Conservation (phyloP, 2,329 filamentous ascomycete species). For the Calonectria hawksworthii region DNA sequence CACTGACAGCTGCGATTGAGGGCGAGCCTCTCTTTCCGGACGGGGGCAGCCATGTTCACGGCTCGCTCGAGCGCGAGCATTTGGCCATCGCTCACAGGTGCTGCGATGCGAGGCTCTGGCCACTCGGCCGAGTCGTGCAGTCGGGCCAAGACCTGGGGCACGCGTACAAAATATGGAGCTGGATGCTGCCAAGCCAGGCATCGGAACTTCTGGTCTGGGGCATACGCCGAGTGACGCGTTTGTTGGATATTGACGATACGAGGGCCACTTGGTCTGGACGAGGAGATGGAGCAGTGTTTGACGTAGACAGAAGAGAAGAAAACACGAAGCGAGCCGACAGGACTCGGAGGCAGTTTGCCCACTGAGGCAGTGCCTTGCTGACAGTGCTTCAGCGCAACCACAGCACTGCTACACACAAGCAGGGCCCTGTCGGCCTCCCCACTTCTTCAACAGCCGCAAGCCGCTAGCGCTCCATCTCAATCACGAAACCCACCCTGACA, state of each 20-base stretch:
- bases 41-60: background rate
- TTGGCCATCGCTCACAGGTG: background rate
- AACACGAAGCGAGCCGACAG: background rate
- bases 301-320: background rate
- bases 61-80: slow-evolving; percentile 4
- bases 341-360: background rate
- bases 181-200: background rate
- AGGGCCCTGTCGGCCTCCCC: background rate
- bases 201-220: background rate
- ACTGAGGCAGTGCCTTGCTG: slow-evolving; percentile 24
- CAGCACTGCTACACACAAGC: background rate
- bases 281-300: background rate
- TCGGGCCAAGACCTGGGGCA: background rate
- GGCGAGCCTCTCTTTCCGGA: background rate
- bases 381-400: background rate
- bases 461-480: background rate
- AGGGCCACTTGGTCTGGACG: background rate
- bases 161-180: slow-evolving; percentile 11
- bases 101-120: background rate
- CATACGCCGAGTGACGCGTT: slow-evolving; percentile 9
- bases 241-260: background rate
- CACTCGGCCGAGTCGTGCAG: background rate
- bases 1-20: background rate
- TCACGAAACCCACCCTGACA: background rate
- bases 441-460: slow-evolving; percentile 1